Evolutionary conservation across 148 eudicot species (phyloP).

Genomic region (Selenicereus undatus): DNA sequence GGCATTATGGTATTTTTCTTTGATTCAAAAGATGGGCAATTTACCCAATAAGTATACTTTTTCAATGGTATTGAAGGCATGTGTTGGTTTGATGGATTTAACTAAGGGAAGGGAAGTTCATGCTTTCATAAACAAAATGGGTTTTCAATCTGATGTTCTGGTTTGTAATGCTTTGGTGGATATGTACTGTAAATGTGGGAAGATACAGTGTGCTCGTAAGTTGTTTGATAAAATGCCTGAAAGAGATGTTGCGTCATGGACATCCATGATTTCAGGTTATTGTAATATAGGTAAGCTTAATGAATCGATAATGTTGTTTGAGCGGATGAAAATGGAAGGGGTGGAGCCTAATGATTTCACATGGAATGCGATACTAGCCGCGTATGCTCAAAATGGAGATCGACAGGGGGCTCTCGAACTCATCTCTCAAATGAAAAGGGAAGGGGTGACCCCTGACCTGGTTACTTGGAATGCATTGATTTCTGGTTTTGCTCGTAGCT

Average conservation of each 20-base stretch:
- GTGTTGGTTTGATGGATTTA: slow-evolving; percentile 60
- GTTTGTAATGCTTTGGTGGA: slow-evolving; percentile 62
- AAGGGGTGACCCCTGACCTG: slow-evolving; percentile 40
- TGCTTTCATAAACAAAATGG: slow-evolving; percentile 37
- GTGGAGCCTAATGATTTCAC: slow-evolving; percentile 63
- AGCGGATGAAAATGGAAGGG: slow-evolving; percentile 47
- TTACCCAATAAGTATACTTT: slow-evolving; percentile 49
- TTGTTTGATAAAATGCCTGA: slow-evolving; percentile 49
- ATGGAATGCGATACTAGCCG: slow-evolving; percentile 53
- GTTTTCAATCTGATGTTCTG: slow-evolving; percentile 40
- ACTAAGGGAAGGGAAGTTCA: slow-evolving; percentile 56
- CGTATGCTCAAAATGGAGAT: slow-evolving; percentile 56
- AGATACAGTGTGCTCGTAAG: slow-evolving; percentile 33
- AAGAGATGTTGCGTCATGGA: slow-evolving; percentile 67
- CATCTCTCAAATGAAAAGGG: slow-evolving; percentile 44
- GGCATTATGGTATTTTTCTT: slow-evolving; percentile 49
- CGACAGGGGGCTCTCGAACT: slow-evolving; percentile 35
- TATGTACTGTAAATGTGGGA: slow-evolving; percentile 58
- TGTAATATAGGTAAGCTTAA: slow-evolving; percentile 37
- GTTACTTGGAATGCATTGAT: slow-evolving; percentile 69
- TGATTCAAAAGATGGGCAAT: slow-evolving; percentile 31
- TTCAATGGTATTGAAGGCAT: slow-evolving; percentile 49
- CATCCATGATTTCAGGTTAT: slow-evolving; percentile 58
- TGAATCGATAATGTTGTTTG: slow-evolving; percentile 45
- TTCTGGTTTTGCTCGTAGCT: slow-evolving; percentile 53